phyloP scores from a whole-genome alignment of 768 basidiomycete genomes.

The Dacryopinax primogenitus region DNA sequence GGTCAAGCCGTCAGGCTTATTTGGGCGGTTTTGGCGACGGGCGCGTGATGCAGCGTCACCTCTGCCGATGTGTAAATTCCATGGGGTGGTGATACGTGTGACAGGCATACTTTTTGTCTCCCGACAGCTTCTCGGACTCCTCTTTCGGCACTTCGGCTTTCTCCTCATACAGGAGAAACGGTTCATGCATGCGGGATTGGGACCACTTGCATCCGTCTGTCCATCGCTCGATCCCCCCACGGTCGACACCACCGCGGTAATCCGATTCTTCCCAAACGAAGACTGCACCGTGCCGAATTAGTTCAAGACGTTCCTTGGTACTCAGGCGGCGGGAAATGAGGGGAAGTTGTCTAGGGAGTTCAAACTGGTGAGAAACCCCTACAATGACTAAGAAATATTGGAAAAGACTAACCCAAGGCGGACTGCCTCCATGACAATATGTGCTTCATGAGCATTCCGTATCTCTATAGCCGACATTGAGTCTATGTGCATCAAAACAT shows the following conservation, averaged over 20 bases:
- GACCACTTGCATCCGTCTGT: constrained; percentile 78
- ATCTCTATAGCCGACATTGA: constrained; percentile 38
- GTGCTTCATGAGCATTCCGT: constrained; percentile 67
- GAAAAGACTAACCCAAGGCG: constrained; percentile 29
- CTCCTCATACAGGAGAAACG: constrained; percentile 54
- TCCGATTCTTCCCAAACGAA: constrained; percentile 82
- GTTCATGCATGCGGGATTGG: constrained; percentile 67
- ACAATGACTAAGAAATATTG: not conserved
- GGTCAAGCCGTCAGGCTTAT: constrained; percentile 67
- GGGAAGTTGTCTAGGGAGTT: constrained; percentile 42
- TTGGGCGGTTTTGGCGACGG: constrained; percentile 61
- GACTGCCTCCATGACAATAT: constrained; percentile 63
- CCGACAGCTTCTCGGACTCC: constrained; percentile 3
- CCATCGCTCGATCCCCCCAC: constrained; percentile 45
- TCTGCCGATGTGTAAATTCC: constrained; percentile 71
- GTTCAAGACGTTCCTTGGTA: constrained; percentile 48
- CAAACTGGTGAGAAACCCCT: not conserved
- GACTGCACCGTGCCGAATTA: constrained; percentile 57
- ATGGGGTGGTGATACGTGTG: constrained; percentile 27
- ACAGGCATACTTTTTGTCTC: constrained; percentile 10
- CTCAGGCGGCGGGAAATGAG: constrained; percentile 59
- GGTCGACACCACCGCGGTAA: constrained; percentile 42
- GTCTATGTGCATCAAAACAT: not conserved
- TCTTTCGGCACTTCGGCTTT: not conserved
- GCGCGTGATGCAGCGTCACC: constrained; percentile 44